These are phyloP conservation scores for Phanerochaete sordida DNA, from an alignment of 768 basidiomycete species.

Conservation along the genomic window DNA sequence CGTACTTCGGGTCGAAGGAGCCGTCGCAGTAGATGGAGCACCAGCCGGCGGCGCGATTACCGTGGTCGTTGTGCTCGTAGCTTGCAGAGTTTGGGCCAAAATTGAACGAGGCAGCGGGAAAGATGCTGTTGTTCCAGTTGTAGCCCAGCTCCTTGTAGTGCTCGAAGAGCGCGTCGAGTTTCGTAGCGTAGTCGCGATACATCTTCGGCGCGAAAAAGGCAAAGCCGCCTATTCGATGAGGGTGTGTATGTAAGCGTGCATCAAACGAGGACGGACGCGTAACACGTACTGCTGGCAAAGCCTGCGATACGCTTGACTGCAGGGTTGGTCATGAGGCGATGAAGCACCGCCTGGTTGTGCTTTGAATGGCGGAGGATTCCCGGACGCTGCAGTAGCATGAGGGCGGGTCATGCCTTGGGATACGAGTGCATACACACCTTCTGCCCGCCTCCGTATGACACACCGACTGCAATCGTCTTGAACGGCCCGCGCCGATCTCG, in stretches of 20 bases:
- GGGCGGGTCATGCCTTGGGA: not conserved
- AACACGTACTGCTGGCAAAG: not conserved
- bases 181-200: not conserved
- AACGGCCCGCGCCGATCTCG: not conserved
- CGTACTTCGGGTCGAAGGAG: conserved; percentile 4
- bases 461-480: not conserved
- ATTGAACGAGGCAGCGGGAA: not conserved
- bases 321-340: not conserved
- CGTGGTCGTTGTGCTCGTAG: not conserved
- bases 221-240: not conserved
- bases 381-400: not conserved
- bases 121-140: conserved; percentile 3
- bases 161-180: not conserved
- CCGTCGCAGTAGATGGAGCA: conserved; percentile 10
- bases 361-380: not conserved
- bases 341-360: not conserved
- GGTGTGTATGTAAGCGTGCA: not conserved
- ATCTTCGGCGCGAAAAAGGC: not conserved
- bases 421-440: not conserved
- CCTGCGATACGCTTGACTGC: conserved; percentile 1
- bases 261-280: too few species aligned
- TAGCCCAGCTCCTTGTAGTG: not conserved
- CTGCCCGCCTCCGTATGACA: not conserved
- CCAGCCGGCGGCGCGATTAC: conserved; percentile 3
- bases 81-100: not conserved